Base-by-base conservation (phyloP, 2,329 filamentous ascomycete species). In the Clonostachys solani region DNA sequence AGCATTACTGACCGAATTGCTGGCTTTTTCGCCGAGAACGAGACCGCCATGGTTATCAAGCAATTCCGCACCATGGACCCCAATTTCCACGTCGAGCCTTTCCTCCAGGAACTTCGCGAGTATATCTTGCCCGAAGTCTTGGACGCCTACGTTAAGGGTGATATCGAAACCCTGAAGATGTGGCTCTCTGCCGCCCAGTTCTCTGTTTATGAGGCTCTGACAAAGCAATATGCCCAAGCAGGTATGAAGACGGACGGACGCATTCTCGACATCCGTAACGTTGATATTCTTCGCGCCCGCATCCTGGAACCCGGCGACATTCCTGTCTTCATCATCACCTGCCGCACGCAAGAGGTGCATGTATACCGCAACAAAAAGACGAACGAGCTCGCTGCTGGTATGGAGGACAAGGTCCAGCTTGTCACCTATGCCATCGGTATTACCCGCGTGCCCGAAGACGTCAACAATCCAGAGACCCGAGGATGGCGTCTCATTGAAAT, bases 351-450 rank as follows among this genome's bases (percentile, higher is more conserved):
- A 66, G 94, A 99, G 69, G 92, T 99, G 12, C 94, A 99, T 63
- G 92, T 97, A 15, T 99, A 96, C 74, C 83, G 88, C 52, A 95
- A 97, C 55, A 84, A 86, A 49, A 97, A 99, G 78, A 86, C 86
- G 1, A 86, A 86, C 53, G 78, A 96, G 67, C 81, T 99, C 43
- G 92, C 92, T 4, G 92, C 92, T 12, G 94, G 94, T 40, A 97
- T 96, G 91, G 94, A 99, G 69, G 94, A 99, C 71, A 95, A 92
- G 72, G 94, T 99, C 19, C 94, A 99, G 71, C 84, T 96, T 56
- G 94, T 99, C 56, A 97, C 94, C 3, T 99, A 99, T 62, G 94
- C 92, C 53, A 97, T 99, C 57, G 94, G 94, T 58, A 87, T 99
- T 50, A 99, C 94, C 5, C 80, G 94, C 54, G 84, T 95, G 50